These are phyloP conservation scores for Erucastrum elatum DNA, from an alignment of 345 rosid species.

Conservation along the genomic window DNA sequence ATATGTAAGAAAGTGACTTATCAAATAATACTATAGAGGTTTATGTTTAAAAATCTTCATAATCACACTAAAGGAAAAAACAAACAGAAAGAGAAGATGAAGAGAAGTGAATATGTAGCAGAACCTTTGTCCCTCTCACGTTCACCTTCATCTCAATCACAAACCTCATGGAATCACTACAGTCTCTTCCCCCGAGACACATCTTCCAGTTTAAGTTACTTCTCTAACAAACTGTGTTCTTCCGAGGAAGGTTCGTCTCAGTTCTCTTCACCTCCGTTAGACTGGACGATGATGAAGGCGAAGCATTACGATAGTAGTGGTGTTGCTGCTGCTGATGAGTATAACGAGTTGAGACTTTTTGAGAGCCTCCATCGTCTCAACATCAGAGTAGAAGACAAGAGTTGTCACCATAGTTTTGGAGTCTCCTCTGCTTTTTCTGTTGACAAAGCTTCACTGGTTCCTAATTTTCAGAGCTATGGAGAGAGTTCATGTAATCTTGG, in stretches of 20 bases:
- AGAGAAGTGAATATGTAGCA: conserved; percentile 4
- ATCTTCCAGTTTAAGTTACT: conserved; percentile 37
- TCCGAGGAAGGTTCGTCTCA: conserved; percentile 42
- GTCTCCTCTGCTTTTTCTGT: conserved; percentile 10
- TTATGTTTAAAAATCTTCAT: no score
- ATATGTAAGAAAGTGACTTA: no score
- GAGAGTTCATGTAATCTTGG: neutral
- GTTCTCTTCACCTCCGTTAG: conserved; percentile 31
- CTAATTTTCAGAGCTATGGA: conserved; percentile 5
- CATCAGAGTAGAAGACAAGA: neutral
- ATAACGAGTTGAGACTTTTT: neutral
- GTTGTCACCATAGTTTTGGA: conserved; percentile 1
- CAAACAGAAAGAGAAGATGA: neutral
- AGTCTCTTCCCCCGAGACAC: conserved; percentile 7
- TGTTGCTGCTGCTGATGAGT: neutral
- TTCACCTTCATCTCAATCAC: conserved; percentile 30
- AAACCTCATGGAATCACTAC: conserved; percentile 6
- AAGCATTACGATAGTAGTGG: neutral
- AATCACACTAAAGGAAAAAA: no score
- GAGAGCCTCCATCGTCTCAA: conserved; percentile 9
- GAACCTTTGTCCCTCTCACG: conserved; percentile 13
- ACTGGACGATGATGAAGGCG: neutral
- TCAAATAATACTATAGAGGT: no score
- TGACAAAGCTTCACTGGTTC: conserved; percentile 3
- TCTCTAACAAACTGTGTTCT: conserved; percentile 40